Conservation (phyloP, 2,329 filamentous ascomycete genomes). For the Colletotrichum lupini region DNA sequence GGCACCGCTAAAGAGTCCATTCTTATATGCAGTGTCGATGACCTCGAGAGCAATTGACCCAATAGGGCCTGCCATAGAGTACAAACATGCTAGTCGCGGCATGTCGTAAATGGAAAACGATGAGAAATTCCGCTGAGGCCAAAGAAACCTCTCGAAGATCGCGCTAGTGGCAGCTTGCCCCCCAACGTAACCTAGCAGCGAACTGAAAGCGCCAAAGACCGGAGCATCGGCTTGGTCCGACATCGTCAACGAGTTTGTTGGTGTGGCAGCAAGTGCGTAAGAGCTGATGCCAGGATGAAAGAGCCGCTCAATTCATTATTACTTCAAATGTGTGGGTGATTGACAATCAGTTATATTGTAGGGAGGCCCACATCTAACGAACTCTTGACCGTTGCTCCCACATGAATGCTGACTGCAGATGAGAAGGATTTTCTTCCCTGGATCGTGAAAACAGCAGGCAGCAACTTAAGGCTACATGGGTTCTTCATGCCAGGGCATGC, state of each 20-base stretch:
- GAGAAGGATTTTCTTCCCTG: neutral
- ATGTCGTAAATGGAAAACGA: conserved; percentile 13
- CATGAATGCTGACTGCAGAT: neutral
- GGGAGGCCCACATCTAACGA: neutral
- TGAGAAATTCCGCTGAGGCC: conserved; percentile 38
- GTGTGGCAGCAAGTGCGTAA: neutral
- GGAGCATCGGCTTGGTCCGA: neutral
- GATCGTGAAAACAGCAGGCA: neutral
- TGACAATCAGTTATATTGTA: neutral
- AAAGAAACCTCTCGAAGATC: conserved; percentile 37
- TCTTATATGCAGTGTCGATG: neutral
- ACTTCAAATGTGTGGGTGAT: neutral
- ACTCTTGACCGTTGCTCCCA: neutral
- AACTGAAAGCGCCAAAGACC: neutral
- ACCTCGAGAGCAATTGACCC: conserved; percentile 35
- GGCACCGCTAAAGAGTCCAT: neutral
- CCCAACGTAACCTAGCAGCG: conserved; percentile 38
- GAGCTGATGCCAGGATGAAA: neutral
- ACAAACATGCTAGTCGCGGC: conserved; percentile 26
- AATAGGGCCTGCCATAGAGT: conserved; percentile 38
- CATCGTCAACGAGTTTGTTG: neutral
- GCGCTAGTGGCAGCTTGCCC: conserved; percentile 33
- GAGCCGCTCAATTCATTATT: neutral
- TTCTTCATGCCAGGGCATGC: neutral
- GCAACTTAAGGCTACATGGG: neutral